Evolutionary conservation across 495 filamentous ascomycete genomes (phyloP), one percentile per base, ranked within the genome.

Genomic region (Aspergillus bridgeri): DNA sequence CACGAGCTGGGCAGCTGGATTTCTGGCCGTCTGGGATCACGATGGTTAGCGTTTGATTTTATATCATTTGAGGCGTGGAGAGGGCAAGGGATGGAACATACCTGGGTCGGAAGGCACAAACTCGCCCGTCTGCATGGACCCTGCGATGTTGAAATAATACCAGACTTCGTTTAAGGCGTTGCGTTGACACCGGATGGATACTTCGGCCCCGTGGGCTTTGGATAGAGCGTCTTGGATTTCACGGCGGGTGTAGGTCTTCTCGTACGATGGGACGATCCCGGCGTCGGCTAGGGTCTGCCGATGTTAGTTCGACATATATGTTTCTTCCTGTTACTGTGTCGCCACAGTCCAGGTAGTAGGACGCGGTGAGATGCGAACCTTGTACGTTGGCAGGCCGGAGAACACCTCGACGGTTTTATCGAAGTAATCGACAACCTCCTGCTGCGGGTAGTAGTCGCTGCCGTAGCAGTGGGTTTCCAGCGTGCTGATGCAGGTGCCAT

Each of bases 91-190:
- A 6, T 18, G 15, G 23, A 33, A 13, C 70, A n/a, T 65, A 82
- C 83, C 83, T 64, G 84, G 84, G 17, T 77, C 56, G 0, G 83
- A 75, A 19, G 89, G 75, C 19, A 91, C 80, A 65, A 95, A 95
- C 51, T 83, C 72, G 22, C 91, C 91, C 6, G 80, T 86, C 66
- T 91, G 88, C 42, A 96, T 69, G 56, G 81, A 86, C 25, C 92
- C 92, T 51, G 82, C 81, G 11, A 96, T 83, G 61, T 92, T 87
- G 75, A 87, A 96, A 58, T 85, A 83, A 66, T 96, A 96, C 88
- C 89, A 94, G 21, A 90, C 83, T 72, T 95, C 87, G 63, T 91
- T 86, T 23, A 96, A 71, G 8, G 76, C 67, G 20, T 77, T 76
- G 11, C 70, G 67, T 0, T 66, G 68, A 70, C 92, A 96, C 47